phyloP scores from a whole-genome alignment of 768 basidiomycete genomes.

The Amyloporia xantha region DNA sequence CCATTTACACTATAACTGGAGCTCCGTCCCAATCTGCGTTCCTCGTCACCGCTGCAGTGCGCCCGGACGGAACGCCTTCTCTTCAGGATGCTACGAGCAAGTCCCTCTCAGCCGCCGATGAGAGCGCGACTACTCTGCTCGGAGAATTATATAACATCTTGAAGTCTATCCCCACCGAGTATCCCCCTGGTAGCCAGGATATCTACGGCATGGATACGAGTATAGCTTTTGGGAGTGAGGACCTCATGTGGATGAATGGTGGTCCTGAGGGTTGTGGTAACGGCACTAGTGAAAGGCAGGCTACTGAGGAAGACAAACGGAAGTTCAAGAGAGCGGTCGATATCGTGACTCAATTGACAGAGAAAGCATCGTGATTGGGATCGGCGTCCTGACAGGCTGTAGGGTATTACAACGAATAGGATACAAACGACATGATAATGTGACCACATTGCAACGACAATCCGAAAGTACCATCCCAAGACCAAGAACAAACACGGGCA shows the following conservation, averaged over 20 bases:
- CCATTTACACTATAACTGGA: constrained; percentile 46
- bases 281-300: constrained; percentile 39
- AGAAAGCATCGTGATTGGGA: constrained; percentile 11
- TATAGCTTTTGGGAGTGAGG: constrained; percentile 52
- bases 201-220: constrained; percentile 67
- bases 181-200: constrained; percentile 56
- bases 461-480: no score
- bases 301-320: constrained; percentile 55
- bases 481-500: no score
- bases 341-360: constrained; percentile 49
- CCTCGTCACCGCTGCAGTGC: constrained; percentile 39
- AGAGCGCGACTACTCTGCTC: constrained; percentile 35
- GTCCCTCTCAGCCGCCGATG: constrained; percentile 29
- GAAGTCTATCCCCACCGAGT: constrained; percentile 48
- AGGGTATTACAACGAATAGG: background rate
- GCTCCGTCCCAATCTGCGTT: constrained; percentile 32
- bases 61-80: constrained; percentile 39
- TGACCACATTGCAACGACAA: no score
- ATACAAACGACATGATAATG: background rate
- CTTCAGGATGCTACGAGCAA: constrained; percentile 38
- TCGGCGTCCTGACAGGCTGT: background rate
- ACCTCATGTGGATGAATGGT: constrained; percentile 56
- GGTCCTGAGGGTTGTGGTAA: constrained; percentile 55
- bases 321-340: constrained; percentile 65
- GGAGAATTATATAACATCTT: constrained; percentile 57